Conservation (phyloP, 345 rosid genomes). For the Eucalyptus erythrocorys region DNA sequence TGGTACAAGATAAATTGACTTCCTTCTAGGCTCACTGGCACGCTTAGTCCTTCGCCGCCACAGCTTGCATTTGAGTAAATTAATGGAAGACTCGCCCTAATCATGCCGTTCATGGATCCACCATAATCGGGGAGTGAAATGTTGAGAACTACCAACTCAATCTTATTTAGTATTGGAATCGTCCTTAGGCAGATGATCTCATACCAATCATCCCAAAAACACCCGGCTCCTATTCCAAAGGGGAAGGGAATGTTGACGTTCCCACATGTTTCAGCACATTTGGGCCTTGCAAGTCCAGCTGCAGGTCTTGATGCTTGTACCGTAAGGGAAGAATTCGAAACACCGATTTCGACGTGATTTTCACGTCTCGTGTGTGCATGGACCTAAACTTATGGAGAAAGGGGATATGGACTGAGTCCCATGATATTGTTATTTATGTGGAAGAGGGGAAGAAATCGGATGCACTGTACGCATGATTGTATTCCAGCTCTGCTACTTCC, state of each 20-base stretch:
- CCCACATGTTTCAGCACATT: neutral
- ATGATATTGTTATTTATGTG: fast-evolving
- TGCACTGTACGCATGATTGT: neutral
- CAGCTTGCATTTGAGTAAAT: neutral
- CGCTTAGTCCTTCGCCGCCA: neutral
- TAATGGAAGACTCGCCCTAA: neutral
- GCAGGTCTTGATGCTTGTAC: neutral
- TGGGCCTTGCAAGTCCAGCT: neutral
- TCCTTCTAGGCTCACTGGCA: neutral
- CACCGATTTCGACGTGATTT: neutral
- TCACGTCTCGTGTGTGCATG: neutral
- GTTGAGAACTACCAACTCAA: neutral
- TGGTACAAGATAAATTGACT: neutral
- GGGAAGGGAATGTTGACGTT: neutral
- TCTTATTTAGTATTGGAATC: neutral
- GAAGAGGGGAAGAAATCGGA: neutral
- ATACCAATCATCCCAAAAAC: neutral
- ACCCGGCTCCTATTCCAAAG: neutral
- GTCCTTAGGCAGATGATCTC: neutral
- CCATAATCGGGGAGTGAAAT: neutral
- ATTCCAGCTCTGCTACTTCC: neutral
- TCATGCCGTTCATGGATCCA: neutral
- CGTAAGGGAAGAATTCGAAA: neutral
- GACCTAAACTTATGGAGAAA: neutral
- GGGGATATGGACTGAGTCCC: neutral